A percentile compares a stretch with the other conserved stretches of the same genome.
These are phyloP conservation scores for Tuctoria greenei DNA, from an alignment of 176 grass and related monocot genomes.

Conservation along the genomic window DNA sequence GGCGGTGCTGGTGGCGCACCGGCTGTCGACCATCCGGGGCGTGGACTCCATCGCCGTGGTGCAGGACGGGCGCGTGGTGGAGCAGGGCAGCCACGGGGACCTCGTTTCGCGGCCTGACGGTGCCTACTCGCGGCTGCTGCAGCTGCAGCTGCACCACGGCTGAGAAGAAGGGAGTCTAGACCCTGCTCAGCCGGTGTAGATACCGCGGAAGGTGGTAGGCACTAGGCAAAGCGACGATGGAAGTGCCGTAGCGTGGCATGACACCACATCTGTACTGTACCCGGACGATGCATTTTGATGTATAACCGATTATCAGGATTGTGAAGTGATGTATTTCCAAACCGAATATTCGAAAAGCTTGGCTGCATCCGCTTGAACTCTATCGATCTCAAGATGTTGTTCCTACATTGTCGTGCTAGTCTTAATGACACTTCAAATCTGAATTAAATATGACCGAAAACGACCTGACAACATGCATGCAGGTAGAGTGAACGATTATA, in stretches of 20 bases:
- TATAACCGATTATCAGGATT: conserved; percentile 26
- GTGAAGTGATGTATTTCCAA: not conserved
- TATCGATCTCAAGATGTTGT: not conserved
- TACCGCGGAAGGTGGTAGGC: conserved; percentile 26
- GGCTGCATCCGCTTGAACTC: not conserved
- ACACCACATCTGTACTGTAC: not conserved
- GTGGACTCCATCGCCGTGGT: conserved; percentile 69
- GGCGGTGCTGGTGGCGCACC: conserved; percentile 71
- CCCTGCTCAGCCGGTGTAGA: conserved; percentile 42
- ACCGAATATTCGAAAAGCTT: not conserved
- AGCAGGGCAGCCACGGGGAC: conserved; percentile 79
- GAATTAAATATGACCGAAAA: too few relatives aligned
- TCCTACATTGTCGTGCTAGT: not conserved
- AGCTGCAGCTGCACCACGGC: conserved; percentile 71
- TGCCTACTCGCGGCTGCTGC: conserved; percentile 65
- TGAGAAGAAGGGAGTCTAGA: not conserved
- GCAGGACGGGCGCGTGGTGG: conserved; percentile 66
- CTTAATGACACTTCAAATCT: too few relatives aligned
- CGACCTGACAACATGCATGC: too few relatives aligned
- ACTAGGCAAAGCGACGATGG: not conserved
- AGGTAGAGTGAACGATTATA: too few relatives aligned
- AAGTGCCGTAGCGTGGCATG: not conserved
- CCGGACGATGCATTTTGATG: conserved; percentile 12
- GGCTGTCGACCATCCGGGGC: conserved; percentile 62
- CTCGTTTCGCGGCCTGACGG: conserved; percentile 59